phyloP scores from a whole-genome alignment of 2,329 filamentous ascomycete species.

The Fusarium brevicatenulatum region DNA sequence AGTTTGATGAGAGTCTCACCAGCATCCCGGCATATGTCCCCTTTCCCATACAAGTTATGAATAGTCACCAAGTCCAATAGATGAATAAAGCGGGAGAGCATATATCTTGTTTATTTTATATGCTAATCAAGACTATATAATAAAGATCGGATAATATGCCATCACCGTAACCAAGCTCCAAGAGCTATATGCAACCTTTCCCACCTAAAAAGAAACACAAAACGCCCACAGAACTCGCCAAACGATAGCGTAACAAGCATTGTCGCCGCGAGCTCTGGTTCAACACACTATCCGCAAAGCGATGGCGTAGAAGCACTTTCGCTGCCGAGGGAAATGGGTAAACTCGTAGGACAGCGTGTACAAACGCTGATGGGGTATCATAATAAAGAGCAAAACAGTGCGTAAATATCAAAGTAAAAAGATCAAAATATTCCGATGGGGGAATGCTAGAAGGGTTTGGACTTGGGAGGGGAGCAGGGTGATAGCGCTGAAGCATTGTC shows the following conservation, averaged over 20 bases:
- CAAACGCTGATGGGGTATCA: slow-evolving; percentile 60
- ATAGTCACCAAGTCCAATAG: background rate
- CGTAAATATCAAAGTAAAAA: slow-evolving; percentile 32
- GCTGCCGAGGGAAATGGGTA: slow-evolving; percentile 56
- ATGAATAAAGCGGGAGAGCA: background rate
- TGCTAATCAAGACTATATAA: background rate
- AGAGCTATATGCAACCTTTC: background rate
- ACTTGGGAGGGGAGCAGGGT: background rate
- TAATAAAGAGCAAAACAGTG: slow-evolving; percentile 44
- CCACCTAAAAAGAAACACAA: slow-evolving; percentile 34
- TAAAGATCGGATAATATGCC: background rate
- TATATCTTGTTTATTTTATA: slow-evolving; percentile 16
- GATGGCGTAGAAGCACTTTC: slow-evolving; percentile 67
- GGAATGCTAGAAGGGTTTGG: slow-evolving; percentile 6
- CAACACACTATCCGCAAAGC: slow-evolving; percentile 62
- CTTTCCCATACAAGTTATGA: background rate
- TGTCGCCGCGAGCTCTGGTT: slow-evolving; percentile 61
- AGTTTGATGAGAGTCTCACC: background rate
- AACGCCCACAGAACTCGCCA: slow-evolving; percentile 59
- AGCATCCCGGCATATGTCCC: background rate
- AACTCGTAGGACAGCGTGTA: slow-evolving; percentile 57
- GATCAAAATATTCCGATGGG: slow-evolving; percentile 11
- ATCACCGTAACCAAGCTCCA: slow-evolving; percentile 2
- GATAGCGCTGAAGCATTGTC: slow-evolving; percentile 68
- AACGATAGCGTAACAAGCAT: slow-evolving; percentile 65